Conservation (phyloP, 768 basidiomycete genomes). For the Phlegmacium glaucopus region DNA sequence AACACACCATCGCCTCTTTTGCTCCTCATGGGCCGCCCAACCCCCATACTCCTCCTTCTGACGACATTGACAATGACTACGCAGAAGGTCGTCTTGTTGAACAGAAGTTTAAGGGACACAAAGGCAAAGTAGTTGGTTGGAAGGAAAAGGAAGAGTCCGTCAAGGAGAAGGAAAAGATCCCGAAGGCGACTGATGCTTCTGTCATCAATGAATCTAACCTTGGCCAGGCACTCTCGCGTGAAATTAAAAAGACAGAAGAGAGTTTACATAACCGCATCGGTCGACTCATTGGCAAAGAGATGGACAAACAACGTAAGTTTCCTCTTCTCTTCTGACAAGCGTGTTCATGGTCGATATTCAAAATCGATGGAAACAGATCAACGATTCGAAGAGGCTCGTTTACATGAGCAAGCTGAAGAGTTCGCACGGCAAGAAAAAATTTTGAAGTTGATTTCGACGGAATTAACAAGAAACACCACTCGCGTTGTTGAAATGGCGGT, state of each 20-base stretch:
- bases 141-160: conserved; percentile 46
- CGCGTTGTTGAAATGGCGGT: conserved; percentile 88
- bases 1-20: conserved; percentile 17
- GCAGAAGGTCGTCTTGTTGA: conserved; percentile 56
- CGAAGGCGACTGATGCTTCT: conserved; percentile 35
- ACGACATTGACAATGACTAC: conserved; percentile 68
- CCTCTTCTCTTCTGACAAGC: conserved; percentile 6
- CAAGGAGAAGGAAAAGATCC: conserved; percentile 26
- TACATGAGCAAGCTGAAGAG: conserved; percentile 75
- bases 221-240: conserved; percentile 60
- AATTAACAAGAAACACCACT: conserved; percentile 84
- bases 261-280: conserved; percentile 72
- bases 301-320: conserved; percentile 83
- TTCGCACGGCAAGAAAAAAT: conserved; percentile 87
- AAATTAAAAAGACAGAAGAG: conserved; percentile 83
- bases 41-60: conserved; percentile 68
- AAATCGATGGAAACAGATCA: conserved; percentile 52
- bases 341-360: too few relatives aligned
- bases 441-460: conserved; percentile 82
- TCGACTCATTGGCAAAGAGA: conserved; percentile 79
- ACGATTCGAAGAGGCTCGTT: conserved; percentile 80
- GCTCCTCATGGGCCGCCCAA: conserved; percentile 42
- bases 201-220: conserved; percentile 51
- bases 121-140: conserved; percentile 61
- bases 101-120: conserved; percentile 34